phyloP scores from a whole-genome alignment of 257 asterid species.

The Linderniella brevidens region DNA sequence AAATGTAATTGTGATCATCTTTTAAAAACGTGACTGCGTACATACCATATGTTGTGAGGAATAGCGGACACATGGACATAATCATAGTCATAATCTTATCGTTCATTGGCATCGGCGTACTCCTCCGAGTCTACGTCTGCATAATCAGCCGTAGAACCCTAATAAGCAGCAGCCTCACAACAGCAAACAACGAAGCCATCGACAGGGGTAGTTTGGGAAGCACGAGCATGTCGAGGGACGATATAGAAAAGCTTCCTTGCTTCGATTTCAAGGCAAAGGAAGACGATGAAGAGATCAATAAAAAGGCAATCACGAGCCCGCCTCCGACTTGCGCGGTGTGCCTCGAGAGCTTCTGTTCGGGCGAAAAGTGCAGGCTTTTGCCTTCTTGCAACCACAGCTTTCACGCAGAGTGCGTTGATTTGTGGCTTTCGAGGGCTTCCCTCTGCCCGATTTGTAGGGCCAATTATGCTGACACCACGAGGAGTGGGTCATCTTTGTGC shows the following conservation, averaged over 20 bases:
- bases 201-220: constrained; percentile 29
- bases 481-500: no score
- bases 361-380: constrained; percentile 40
- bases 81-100: no score
- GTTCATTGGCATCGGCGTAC: no score
- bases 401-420: constrained; percentile 38
- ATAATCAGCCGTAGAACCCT: no score
- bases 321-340: constrained; percentile 30
- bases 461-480: constrained; percentile 6
- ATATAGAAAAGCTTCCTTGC: constrained; percentile 40
- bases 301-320: constrained; percentile 4
- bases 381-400: constrained; percentile 36
- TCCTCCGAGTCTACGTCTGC: no score
- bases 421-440: constrained; percentile 33
- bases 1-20: no score
- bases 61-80: no score
- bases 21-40: no score
- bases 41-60: no score
- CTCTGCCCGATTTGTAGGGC: constrained; percentile 43
- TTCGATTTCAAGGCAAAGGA: constrained; percentile 25
- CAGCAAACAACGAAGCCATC: background rate
- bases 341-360: constrained; percentile 25
- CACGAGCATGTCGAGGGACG: constrained; percentile 35
- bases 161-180: no score
- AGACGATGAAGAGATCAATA: constrained; percentile 8